Evolutionary conservation across 441 rosid species (phyloP).

Genomic region (Sinapis alba): DNA sequence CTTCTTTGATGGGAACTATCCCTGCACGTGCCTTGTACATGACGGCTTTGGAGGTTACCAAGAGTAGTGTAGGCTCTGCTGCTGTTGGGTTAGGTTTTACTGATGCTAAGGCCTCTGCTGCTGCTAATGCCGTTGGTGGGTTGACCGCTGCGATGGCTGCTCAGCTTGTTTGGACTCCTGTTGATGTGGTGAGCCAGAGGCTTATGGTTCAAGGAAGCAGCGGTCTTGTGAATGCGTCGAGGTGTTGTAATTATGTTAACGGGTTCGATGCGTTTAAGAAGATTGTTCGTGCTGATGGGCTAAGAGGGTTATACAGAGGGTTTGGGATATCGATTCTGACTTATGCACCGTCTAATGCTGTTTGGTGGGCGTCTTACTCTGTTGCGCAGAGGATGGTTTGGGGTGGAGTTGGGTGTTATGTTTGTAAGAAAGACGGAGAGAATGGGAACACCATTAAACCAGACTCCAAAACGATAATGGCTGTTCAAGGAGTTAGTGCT

Average conservation of each 20-base stretch:
- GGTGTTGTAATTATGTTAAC: constrained; percentile 53
- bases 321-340: constrained; percentile 77
- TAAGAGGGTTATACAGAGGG: constrained; percentile 66
- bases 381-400: constrained; percentile 58
- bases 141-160: constrained; percentile 79
- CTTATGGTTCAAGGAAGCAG: constrained; percentile 73
- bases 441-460: constrained; percentile 43
- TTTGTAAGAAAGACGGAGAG: constrained; percentile 44
- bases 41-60: constrained; percentile 69
- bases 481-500: constrained; percentile 92
- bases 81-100: constrained; percentile 60
- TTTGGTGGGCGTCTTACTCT: constrained; percentile 83
- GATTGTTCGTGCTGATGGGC: constrained; percentile 61
- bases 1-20: constrained; percentile 74
- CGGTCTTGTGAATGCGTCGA: constrained; percentile 38
- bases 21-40: constrained; percentile 77
- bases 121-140: constrained; percentile 72
- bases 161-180: constrained; percentile 77
- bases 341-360: constrained; percentile 73
- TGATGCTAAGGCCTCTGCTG: constrained; percentile 55
- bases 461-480: constrained; percentile 70
- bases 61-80: constrained; percentile 63
- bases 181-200: constrained; percentile 78
- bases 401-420: constrained; percentile 49
- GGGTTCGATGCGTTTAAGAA: constrained; percentile 70